phyloP scores from a whole-genome alignment of 1,284 basidiomycete genomes.

The Trichosporon faecale region DNA sequence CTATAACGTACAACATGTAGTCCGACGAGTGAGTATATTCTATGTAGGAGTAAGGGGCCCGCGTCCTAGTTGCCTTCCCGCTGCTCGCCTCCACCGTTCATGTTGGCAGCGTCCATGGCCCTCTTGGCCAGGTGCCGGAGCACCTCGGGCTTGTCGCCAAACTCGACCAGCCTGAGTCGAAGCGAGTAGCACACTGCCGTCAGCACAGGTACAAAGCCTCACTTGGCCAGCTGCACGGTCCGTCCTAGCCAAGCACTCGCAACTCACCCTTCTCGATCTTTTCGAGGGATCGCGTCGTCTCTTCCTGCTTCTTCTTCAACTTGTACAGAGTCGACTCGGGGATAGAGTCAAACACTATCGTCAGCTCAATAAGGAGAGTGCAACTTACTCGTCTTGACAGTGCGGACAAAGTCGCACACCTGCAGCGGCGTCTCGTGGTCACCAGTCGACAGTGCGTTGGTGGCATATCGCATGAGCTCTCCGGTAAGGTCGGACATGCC shows the following conservation, averaged over 20 bases:
- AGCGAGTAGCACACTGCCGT: conserved; percentile 50
- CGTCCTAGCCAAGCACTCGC: neutral
- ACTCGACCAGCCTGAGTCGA: conserved; percentile 48
- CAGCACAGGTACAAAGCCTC: neutral
- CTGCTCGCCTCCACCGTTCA: conserved; percentile 23
- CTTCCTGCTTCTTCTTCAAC: conserved; percentile 79
- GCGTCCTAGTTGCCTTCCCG: neutral
- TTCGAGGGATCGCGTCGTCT: conserved; percentile 77
- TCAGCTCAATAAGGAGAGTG: neutral
- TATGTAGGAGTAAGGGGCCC: neutral
- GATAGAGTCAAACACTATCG: conserved; percentile 41
- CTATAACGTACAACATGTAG: conserved; percentile 13
- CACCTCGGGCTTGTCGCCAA: conserved; percentile 50
- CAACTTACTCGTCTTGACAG: conserved; percentile 68
- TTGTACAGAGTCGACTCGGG: conserved; percentile 48
- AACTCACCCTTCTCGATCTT: conserved; percentile 89
- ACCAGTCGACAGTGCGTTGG: conserved; percentile 64
- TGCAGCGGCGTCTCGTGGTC: conserved; percentile 66
- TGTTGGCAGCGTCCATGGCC: conserved; percentile 46
- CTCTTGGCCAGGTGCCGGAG: conserved; percentile 48
- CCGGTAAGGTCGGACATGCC: conserved; percentile 92
- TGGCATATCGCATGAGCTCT: conserved; percentile 92
- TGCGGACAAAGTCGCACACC: conserved; percentile 73
- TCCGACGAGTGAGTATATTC: neutral
- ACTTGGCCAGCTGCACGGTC: neutral